Evolutionary conservation across 768 basidiomycete genomes (phyloP), one percentile per base, ranked within the genome.

Genomic region (Mycena venus): DNA sequence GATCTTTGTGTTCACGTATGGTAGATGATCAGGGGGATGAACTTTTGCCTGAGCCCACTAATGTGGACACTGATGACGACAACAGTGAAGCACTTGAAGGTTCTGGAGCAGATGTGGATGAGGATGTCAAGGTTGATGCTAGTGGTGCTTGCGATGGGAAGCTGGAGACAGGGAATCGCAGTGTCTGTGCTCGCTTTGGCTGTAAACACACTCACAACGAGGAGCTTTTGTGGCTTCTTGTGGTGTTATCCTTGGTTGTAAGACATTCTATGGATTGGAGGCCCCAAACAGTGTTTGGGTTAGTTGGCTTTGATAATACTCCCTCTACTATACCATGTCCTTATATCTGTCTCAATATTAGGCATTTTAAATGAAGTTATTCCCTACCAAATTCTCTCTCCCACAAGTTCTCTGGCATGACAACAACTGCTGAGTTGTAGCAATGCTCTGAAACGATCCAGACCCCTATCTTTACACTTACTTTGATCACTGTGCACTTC

Each of bases 141-240:
- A 61, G 63, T 27, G 72, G 40, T 0, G 49, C 68, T 5, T 80
- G 81, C 66, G 72, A 79, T 29, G 80, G 77, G 0, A 82, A 83
- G 72, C 71, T 79, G 6, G 68, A 73, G 17, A 58, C 56, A 2
- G 80, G 82, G 4, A 82, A 82, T 56, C 29, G 75, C 8, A 78
- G 65, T 23, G 27, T 80, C 1, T 70, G 76, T 9, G 82, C 83
- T 14, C 78, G 73, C 1, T 84, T 85, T 77, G 78, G 81, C 0
- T 68, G 80, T 12, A 51, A 71, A n/a, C 70, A 81, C 0, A 85
- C 84, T 2, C 83, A 85, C 67, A 86, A 85, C 58, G 81, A 85
- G 42, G 72, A 84, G 65, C 75, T 84, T 2, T 78, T 75, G 83
- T 85, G 21, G 62, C 27, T 1, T 78, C 82, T 0, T 86, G 85